A percentile compares a stretch with the other conserved stretches of the same genome.
Conservation (phyloP, 1,284 basidiomycete genomes). For the Anthracocystis walkeri region DNA sequence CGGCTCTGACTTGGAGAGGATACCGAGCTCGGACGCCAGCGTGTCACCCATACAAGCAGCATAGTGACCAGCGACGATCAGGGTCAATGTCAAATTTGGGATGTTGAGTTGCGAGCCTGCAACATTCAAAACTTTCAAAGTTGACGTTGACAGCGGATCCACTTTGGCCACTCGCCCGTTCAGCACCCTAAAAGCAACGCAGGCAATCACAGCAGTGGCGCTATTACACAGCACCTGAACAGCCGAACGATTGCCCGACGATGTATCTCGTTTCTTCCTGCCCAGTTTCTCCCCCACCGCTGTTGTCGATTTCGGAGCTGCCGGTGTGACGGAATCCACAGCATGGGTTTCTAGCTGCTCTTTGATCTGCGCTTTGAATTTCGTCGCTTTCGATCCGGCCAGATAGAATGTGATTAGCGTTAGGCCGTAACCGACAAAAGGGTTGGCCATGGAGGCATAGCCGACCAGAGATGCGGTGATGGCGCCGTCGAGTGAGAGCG, state of each 20-base stretch:
- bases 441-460: conserved; percentile 61
- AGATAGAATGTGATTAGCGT: conserved; percentile 72
- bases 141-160: conserved; percentile 16
- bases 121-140: conserved; percentile 1
- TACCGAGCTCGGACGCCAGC: conserved; percentile 62
- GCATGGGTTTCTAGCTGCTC: conserved; percentile 75
- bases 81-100: conserved; percentile 21
- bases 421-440: conserved; percentile 52
- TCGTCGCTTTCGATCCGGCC: conserved; percentile 84
- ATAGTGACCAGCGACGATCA: conserved; percentile 56
- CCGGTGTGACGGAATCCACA: not conserved
- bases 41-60: conserved; percentile 64
- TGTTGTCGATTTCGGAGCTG: not conserved
- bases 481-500: conserved; percentile 54
- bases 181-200: conserved; percentile 20
- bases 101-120: not conserved
- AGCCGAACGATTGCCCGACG: conserved; percentile 50
- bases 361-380: conserved; percentile 76
- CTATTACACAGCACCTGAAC: conserved; percentile 61
- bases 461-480: conserved; percentile 54
- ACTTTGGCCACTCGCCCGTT: not conserved
- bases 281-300: not conserved
- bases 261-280: conserved; percentile 23
- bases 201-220: conserved; percentile 24
- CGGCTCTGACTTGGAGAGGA: conserved; percentile 51